phyloP scores from a whole-genome alignment of 768 basidiomycete genomes.

The Rhodotorula diobovata region DNA sequence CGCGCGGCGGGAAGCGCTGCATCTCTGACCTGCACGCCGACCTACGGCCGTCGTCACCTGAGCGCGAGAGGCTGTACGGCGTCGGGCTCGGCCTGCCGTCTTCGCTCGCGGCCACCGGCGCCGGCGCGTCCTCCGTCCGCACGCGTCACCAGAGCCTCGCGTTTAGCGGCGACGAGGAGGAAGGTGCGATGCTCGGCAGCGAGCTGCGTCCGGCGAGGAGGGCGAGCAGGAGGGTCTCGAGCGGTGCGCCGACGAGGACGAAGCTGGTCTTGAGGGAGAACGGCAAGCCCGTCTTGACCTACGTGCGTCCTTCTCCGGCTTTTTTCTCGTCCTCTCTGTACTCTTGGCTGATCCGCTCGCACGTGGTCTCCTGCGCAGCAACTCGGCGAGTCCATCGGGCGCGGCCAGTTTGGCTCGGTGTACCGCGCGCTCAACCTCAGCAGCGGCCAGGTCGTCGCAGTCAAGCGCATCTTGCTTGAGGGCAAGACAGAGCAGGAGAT shows the following conservation, averaged over 20 bases:
- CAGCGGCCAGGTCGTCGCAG: slow-evolving; percentile 97
- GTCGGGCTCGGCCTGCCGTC: slow-evolving; percentile 12
- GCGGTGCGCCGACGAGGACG: slow-evolving; percentile 56
- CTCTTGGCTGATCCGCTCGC: slow-evolving; percentile 25
- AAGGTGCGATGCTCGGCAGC: no score
- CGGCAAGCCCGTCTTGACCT: slow-evolving; percentile 71
- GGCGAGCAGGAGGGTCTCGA: slow-evolving; percentile 15
- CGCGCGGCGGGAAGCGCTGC: slow-evolving; percentile 36
- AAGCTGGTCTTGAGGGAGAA: slow-evolving; percentile 73
- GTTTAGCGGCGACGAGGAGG: neutral
- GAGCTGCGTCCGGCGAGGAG: slow-evolving; percentile 15
- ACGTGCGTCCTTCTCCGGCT: slow-evolving; percentile 57
- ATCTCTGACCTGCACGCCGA: slow-evolving; percentile 39
- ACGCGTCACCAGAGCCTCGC: slow-evolving; percentile 29
- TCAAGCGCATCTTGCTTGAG: slow-evolving; percentile 86
- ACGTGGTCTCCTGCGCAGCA: slow-evolving; percentile 57
- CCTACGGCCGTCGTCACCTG: neutral
- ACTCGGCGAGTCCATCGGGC: slow-evolving; percentile 95
- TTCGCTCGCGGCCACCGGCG: neutral
- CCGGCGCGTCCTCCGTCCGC: neutral
- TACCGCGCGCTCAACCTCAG: slow-evolving; percentile 90
- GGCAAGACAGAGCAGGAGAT: slow-evolving; percentile 89
- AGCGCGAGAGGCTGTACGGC: slow-evolving; percentile 4
- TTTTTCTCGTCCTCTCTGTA: slow-evolving; percentile 30
- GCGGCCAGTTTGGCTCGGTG: slow-evolving; percentile 93